Percentiles rank a stretch among this genome's conserved stretches.
phyloP scores from a whole-genome alignment of 2,329 filamentous ascomycete species.

The Blumeria graminis region DNA sequence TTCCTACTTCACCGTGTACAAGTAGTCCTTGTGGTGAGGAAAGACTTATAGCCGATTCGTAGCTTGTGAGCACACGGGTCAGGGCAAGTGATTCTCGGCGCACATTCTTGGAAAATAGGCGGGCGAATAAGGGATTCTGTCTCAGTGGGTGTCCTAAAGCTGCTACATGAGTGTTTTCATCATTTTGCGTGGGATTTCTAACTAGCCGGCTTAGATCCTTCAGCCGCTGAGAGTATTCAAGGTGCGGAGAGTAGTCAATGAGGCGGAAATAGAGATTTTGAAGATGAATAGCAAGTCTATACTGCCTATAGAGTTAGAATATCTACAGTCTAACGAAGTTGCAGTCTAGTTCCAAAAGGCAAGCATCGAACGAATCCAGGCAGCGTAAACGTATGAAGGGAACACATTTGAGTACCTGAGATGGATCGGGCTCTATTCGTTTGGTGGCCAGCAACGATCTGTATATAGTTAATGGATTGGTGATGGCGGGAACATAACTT shows the following conservation, averaged over 20 bases:
- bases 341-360: background rate
- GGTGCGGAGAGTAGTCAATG: conserved; percentile 44
- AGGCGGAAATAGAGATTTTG: conserved; percentile 39
- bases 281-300: conserved; percentile 49
- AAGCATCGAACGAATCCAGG: background rate
- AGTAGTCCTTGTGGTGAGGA: conserved; percentile 52
- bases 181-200: conserved; percentile 10
- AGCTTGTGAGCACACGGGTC: conserved; percentile 40
- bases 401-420: conserved; percentile 21
- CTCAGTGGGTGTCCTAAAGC: conserved; percentile 29
- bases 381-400: background rate
- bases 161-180: conserved; percentile 21
- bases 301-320: conserved; percentile 11
- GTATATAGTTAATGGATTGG: conserved; percentile 56
- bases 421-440: conserved; percentile 40
- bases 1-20: conserved; percentile 60
- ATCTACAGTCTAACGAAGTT: background rate
- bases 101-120: conserved; percentile 31
- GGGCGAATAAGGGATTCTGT: conserved; percentile 31
- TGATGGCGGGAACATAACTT: conserved; percentile 26
- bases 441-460: conserved; percentile 39
- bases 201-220: conserved; percentile 30
- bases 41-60: conserved; percentile 47
- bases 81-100: conserved; percentile 36
- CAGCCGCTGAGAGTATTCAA: conserved; percentile 43